Evolutionary conservation across 768 basidiomycete species (phyloP).

Genomic region (Suillus discolor): DNA sequence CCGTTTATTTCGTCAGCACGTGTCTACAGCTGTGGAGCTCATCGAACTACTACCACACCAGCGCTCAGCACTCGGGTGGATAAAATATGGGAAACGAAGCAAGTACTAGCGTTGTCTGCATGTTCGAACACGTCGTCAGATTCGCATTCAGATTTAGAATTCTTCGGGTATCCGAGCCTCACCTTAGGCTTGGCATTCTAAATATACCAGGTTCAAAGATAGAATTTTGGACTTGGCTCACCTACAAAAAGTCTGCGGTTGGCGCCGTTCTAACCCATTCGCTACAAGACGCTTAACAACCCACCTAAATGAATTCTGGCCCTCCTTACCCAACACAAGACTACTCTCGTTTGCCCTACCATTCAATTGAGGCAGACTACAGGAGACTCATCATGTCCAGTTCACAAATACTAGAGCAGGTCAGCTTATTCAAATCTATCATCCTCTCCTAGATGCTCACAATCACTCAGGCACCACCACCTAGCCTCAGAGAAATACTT

Average conservation of each 20-base stretch:
- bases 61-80: background rate
- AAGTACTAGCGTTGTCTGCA: background rate
- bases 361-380: slow-evolving; percentile 18
- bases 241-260: slow-evolving; percentile 40
- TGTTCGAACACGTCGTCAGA: slow-evolving; percentile 12
- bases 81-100: background rate
- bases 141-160: slow-evolving; percentile 24
- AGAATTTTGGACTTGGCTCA: slow-evolving; percentile 47
- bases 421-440: slow-evolving; percentile 17
- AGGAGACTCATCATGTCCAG: slow-evolving; percentile 44
- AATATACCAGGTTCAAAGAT: slow-evolving; percentile 46
- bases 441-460: slow-evolving; percentile 4
- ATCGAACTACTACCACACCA: too few relatives aligned
- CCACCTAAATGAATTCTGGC: slow-evolving; percentile 31
- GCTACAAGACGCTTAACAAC: slow-evolving; percentile 18
- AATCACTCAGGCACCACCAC: slow-evolving; percentile 65
- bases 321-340: slow-evolving; percentile 23
- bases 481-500: slow-evolving; percentile 83
- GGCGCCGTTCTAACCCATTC: slow-evolving; percentile 19
- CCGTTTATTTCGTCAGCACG: slow-evolving; percentile 4
- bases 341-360: slow-evolving; percentile 19
- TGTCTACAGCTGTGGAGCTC: background rate
- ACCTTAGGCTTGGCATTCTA: slow-evolving; percentile 47
- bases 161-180: slow-evolving; percentile 37
- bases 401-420: slow-evolving; percentile 51